phyloP scores from a whole-genome alignment of 768 basidiomycete species.

The Mycena pura region DNA sequence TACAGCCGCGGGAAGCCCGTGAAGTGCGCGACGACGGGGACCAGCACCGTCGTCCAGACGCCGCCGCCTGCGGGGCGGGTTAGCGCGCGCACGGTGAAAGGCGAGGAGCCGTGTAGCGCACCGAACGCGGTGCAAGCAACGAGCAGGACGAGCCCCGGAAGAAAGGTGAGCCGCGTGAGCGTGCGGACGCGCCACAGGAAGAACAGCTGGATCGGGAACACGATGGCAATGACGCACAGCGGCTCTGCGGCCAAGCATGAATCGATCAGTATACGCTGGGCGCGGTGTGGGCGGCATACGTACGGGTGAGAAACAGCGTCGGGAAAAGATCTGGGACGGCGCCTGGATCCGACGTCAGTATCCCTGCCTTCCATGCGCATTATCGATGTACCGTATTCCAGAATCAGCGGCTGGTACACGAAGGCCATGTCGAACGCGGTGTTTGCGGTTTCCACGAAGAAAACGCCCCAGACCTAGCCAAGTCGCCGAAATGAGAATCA shows the following conservation, averaged over 20 bases:
- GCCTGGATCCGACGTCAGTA: background rate
- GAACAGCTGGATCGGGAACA: conserved; percentile 34
- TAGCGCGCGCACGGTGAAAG: no score
- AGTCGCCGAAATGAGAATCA: no score
- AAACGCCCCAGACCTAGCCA: conserved; percentile 15
- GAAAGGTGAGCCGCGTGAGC: no score
- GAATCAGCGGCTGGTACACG: conserved; percentile 6
- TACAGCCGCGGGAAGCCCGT: conserved; percentile 12
- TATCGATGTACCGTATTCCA: background rate
- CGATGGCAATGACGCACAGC: conserved; percentile 16
- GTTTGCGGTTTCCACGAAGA: conserved; percentile 24
- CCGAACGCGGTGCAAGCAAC: no score
- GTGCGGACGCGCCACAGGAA: conserved; percentile 32
- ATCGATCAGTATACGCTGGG: no score
- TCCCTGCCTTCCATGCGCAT: no score
- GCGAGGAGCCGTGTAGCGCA: no score
- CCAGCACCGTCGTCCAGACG: conserved; percentile 23
- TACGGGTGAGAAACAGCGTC: background rate
- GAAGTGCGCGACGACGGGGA: conserved; percentile 10
- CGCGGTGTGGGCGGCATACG: no score
- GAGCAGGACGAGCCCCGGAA: no score
- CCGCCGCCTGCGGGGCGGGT: conserved; percentile 21
- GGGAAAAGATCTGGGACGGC: background rate
- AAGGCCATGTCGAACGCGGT: conserved; percentile 11
- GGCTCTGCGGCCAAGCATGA: conserved; percentile 13